Evolutionary conservation across 352 stramenopile species (phyloP), one percentile per base, ranked within the genome.

Genomic region (Pythium guiyangense): DNA sequence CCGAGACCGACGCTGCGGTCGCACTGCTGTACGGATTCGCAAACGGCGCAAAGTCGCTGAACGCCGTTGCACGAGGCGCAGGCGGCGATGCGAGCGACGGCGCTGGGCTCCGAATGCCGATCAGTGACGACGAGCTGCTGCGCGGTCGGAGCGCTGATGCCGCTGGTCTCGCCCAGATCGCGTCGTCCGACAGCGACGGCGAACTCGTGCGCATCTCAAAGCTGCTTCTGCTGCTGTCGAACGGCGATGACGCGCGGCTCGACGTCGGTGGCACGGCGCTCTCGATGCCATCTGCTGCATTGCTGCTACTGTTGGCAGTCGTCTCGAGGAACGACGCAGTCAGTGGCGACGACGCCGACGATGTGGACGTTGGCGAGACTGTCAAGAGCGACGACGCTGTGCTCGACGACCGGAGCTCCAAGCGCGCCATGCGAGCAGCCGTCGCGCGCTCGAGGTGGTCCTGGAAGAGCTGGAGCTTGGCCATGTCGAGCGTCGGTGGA

Each of bases 391-490:
- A 63, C 18, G 77, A 79, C 58, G 78, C 76, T 15, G 62, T 77
- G 67, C 61, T 84, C 5, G 79, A 85, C 18, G 77, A 89, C 31
- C 31, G 39, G 79, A 84, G 60, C 81, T 90, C 57, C 85, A 84
- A 10, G 40, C n/a, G 37, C 20, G 39, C 6, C 39, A 44, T 46
- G 53, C 44, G 35, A 18, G 25, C 17, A 15, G 48, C 29, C 37
- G 34, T 6, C 29, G 25, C 48, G 18, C 56, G 57, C 14, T 74
- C 75, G 26, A 88, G 52, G 47, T 67, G 70, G 12, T 87, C 67
- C 40, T 86, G 69, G 54, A 92, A 86, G 22, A 72, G 64, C 49
- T 86, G 73, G n/a, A 90, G 65, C 60, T 88, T 87, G 5, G 69
- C 60, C 15, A 79, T 54, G 49, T 93, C 79, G 31, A 88, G 59